Percentiles rank a stretch among this genome's conserved stretches.
phyloP scores from a whole-genome alignment of 108 stramenopile genomes.

The Schizochytrium sp. region DNA sequence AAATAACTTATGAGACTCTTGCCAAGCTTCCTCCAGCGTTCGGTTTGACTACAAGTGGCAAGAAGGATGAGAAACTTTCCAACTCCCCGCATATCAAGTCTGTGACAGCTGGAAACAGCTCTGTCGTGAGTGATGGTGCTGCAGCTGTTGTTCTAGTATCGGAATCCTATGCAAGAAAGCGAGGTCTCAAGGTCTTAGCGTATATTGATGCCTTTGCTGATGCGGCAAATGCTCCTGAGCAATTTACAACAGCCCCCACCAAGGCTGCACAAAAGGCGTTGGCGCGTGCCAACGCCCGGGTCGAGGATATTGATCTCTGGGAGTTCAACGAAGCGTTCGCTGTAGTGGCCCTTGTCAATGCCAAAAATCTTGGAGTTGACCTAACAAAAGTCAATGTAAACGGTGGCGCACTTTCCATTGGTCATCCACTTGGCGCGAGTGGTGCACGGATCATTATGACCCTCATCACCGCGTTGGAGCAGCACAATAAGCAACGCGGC shows the following conservation, averaged over 20 bases:
- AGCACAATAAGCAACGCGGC: slow-evolving; percentile 86
- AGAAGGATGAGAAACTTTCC: slow-evolving; percentile 79
- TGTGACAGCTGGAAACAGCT: slow-evolving; percentile 96
- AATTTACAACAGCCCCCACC: slow-evolving; percentile 94
- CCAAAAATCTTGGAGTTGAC: slow-evolving; percentile 84
- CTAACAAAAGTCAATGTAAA: slow-evolving; percentile 85
- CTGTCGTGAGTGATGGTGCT: slow-evolving; percentile 94
- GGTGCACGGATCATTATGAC: slow-evolving; percentile 95
- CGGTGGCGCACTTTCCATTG: slow-evolving; percentile 94
- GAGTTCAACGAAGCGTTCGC: slow-evolving; percentile 98
- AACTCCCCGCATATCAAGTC: slow-evolving; percentile 62
- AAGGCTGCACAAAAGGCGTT: slow-evolving; percentile 90
- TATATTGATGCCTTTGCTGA: slow-evolving; percentile 86
- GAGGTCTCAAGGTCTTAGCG: slow-evolving; percentile 83
- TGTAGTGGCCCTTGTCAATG: slow-evolving; percentile 93
- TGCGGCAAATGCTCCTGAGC: slow-evolving; percentile 86
- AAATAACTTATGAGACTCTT: slow-evolving; percentile 83
- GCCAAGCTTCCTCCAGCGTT: slow-evolving; percentile 85
- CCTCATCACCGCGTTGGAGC: slow-evolving; percentile 85
- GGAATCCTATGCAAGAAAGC: slow-evolving; percentile 76
- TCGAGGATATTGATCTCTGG: slow-evolving; percentile 88
- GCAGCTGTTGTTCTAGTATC: slow-evolving; percentile 89
- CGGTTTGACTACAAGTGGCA: slow-evolving; percentile 69
- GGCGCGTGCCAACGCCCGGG: slow-evolving; percentile 80
- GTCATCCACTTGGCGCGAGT: slow-evolving; percentile 94